Base-by-base conservation (phyloP, 2,329 filamentous ascomycete genomes). In the Calonectria henricotiae region DNA sequence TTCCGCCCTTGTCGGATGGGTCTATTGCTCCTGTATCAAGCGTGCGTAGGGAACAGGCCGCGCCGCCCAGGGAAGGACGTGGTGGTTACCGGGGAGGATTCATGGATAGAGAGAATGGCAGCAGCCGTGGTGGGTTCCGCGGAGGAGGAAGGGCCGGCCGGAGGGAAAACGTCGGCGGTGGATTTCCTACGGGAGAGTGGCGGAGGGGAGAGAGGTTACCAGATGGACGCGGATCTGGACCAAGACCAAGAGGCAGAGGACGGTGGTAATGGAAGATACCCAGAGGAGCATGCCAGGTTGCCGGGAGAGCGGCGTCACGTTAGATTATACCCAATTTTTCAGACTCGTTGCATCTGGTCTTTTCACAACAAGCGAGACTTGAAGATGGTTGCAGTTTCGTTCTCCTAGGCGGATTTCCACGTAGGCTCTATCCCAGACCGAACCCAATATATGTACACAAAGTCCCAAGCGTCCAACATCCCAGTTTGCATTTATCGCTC, bases 1-100 rank as follows among this genome's bases (percentile, higher is more conserved):
- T 96, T 67, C 91, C 94, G 47, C 94, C 94, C 0, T 84, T 93
- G 30, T 85, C 89, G 37, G 92, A 96, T 79, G 95, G 95, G 0
- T 89, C 89, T 37, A 91, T 97, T 44, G 91, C 91, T 49, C 90
- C 93, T 11, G 85, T 88, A n/a, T 85, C 87, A 13, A 84, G 62
- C 30, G 75, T 74, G 35, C 74, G 74, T 51, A 78, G 77, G 67
- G 80, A 80, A 20, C 70, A 76, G 23, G 23, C 72, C 62, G 54
- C 69, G 9, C 63, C 69, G 32, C 58, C 65, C 30, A 73, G 76
- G 27, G 78, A 76, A 12, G 67, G 71, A 9, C 76, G 78, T 20
- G 80, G 74, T 2, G 61, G 69, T 44, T 73, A 71, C 17, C 77
- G 76, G n/a, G 76, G 75, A 11, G 76, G 73, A 1, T 76, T 78